Base-by-base conservation (phyloP, 345 rosid species). In the Erysimum cheiranthoides region DNA sequence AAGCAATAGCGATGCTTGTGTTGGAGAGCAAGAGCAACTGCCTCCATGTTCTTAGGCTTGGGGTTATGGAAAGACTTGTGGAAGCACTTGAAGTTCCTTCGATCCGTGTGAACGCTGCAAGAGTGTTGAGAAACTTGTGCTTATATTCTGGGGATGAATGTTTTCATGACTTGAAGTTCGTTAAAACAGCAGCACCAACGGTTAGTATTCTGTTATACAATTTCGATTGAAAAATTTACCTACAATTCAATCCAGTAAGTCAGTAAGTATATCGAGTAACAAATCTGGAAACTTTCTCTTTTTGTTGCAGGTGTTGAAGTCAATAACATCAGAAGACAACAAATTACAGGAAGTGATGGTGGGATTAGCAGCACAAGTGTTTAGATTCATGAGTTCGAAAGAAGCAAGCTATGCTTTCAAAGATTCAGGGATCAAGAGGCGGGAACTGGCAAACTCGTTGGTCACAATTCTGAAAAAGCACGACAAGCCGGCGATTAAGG, bases 311-410 rank as follows among this genome's bases (percentile, higher is more conserved):
- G 95, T 88, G 25, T 86, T 95, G 12, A 83, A 78, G 84, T 88
- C 86, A 45, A 82, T 89, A 1, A 76, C 85, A 80, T 84, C 86
- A 38, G 88, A 78, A 65, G 90, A 89, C 61, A 75, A 78, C 80
- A 95, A 95, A 71, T 56, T 86, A 68, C 99, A 92, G 56, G 99
- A 95, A 86, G 97, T 92, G 66, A 91, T 95, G 99, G 78, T 90
- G 59, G 99, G 99, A 43, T 82, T 95, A 79, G 82, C 82, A 62
- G 82, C 75, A 25, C 90, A 87, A 69, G 85, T 85, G 61, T 90
- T 95, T 86, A 89, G 81, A 69, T 88, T 79, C 81, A 80, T 90
- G 96, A 79, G 80, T 25, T 53, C 71, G 17, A 77, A 84, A 53
- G 96, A 92, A 78, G 80, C 93, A 3, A 78, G 67, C 71, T 72